phyloP scores from a whole-genome alignment of 176 grass and related monocot genomes.

The Musa schizocarpa region DNA sequence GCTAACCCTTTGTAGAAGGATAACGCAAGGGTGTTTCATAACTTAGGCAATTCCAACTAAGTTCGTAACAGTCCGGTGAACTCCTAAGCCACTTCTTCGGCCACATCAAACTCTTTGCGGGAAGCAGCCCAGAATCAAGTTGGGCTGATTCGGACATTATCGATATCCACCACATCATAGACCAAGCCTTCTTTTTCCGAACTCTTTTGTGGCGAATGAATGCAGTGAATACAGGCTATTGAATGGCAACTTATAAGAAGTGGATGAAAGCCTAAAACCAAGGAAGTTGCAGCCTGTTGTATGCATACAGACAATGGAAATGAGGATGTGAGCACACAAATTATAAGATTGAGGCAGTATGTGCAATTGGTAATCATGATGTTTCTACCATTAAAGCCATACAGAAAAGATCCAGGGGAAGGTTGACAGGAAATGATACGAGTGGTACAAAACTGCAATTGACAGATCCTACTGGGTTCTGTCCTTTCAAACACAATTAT shows the following conservation, averaged over 20 bases:
- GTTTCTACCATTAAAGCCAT: slow-evolving; percentile 21
- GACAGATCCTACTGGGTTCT: slow-evolving; percentile 1
- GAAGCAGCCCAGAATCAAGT: too few relatives aligned
- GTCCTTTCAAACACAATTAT: slow-evolving; percentile 16
- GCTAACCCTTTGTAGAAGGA: too few relatives aligned
- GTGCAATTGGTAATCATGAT: slow-evolving; percentile 13
- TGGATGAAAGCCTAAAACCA: slow-evolving; percentile 15
- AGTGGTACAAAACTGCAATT: not conserved
- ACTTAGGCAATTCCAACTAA: too few relatives aligned
- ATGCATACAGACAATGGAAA: slow-evolving; percentile 12
- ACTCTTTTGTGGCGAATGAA: too few relatives aligned
- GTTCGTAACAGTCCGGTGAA: too few relatives aligned
- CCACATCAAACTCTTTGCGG: too few relatives aligned
- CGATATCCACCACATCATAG: too few relatives aligned
- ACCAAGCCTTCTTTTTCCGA: too few relatives aligned
- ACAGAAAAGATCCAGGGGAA: slow-evolving; percentile 9
- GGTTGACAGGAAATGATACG: not conserved
- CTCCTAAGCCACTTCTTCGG: too few relatives aligned
- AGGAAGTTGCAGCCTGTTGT: slow-evolving; percentile 15
- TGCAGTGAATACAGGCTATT: not conserved
- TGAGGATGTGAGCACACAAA: slow-evolving; percentile 6
- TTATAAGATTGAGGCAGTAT: slow-evolving; percentile 4
- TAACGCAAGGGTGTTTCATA: too few relatives aligned
- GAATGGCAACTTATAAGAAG: slow-evolving; percentile 26
- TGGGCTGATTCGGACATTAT: too few relatives aligned